A percentile compares a stretch with the other conserved stretches of the same genome.
Evolutionary conservation across 2,329 filamentous ascomycete species (phyloP).

Genomic region (Paramyrothecium roridum): DNA sequence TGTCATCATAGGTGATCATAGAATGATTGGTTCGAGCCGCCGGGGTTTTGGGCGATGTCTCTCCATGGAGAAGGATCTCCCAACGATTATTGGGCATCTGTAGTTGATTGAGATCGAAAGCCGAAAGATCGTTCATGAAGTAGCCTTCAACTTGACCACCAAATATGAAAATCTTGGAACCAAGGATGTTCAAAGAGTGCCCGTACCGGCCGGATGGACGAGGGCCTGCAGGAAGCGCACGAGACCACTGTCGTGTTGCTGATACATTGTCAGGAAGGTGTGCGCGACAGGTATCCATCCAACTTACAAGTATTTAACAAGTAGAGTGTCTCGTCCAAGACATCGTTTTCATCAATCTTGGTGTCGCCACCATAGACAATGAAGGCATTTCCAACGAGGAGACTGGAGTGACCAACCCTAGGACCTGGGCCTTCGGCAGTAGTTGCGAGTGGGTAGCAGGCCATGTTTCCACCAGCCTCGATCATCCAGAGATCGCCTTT

Average conservation of each 20-base stretch:
- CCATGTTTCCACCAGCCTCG: constrained; percentile 81
- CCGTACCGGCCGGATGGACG: constrained; percentile 90
- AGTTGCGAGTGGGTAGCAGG: constrained; percentile 88
- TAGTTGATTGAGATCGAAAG: constrained; percentile 92
- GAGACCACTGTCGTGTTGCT: constrained; percentile 98
- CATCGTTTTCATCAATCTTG: constrained; percentile 89
- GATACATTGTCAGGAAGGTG: constrained; percentile 11
- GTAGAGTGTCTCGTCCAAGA: constrained; percentile 92
- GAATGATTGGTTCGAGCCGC: constrained; percentile 94
- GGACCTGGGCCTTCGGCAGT: constrained; percentile 93
- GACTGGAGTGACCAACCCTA: constrained; percentile 87
- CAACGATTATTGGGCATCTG: constrained; percentile 89
- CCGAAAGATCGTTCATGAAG: constrained; percentile 96
- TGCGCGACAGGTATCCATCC: background rate
- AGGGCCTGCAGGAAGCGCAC: constrained; percentile 81
- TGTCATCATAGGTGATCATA: constrained; percentile 87
- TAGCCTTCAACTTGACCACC: constrained; percentile 95
- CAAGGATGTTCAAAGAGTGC: constrained; percentile 92
- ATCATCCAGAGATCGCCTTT: constrained; percentile 98
- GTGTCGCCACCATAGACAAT: constrained; percentile 99
- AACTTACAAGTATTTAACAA: constrained; percentile 92
- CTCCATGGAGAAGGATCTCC: constrained; percentile 80
- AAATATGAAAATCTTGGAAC: constrained; percentile 96
- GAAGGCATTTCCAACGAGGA: constrained; percentile 96
- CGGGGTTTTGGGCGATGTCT: constrained; percentile 57